Percentiles rank a stretch among this genome's conserved stretches.
Evolutionary conservation across 1,284 basidiomycete species (phyloP).

Genomic region (Paramarasmius palmivorus): DNA sequence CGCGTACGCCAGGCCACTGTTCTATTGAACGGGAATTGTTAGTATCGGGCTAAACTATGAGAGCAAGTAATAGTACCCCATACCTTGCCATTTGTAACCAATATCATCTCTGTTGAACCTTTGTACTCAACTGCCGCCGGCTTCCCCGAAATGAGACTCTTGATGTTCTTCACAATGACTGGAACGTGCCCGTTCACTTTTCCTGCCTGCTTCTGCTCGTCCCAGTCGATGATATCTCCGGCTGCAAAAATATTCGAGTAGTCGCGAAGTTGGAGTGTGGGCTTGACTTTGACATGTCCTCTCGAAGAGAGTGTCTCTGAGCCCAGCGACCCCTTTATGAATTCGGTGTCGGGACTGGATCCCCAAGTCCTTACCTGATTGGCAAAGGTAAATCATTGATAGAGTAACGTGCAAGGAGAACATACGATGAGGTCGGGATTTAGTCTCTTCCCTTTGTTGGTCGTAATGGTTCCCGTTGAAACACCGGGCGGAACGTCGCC

Average conservation of each 20-base stretch:
- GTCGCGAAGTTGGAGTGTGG: slow-evolving; percentile 50
- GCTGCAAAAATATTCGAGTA: slow-evolving; percentile 55
- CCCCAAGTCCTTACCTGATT: slow-evolving; percentile 49
- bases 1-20: slow-evolving; percentile 45
- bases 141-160: slow-evolving; percentile 39
- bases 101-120: slow-evolving; percentile 51
- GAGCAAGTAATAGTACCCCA: slow-evolving; percentile 17
- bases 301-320: slow-evolving; percentile 37
- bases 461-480: slow-evolving; percentile 37
- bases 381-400: no score
- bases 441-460: slow-evolving; percentile 52
- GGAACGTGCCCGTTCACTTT: slow-evolving; percentile 47
- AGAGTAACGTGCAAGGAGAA: slow-evolving; percentile 1
- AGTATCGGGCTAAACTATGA: not conserved
- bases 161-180: slow-evolving; percentile 48
- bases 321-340: slow-evolving; percentile 44
- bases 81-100: slow-evolving; percentile 62
- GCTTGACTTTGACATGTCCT: slow-evolving; percentile 48
- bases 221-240: slow-evolving; percentile 60
- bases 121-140: slow-evolving; percentile 44
- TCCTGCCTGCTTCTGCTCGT: slow-evolving; percentile 58
- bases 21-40: slow-evolving; percentile 32
- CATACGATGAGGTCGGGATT: slow-evolving; percentile 61
- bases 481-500: slow-evolving; percentile 42
- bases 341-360: slow-evolving; percentile 37